phyloP scores from a whole-genome alignment of 2,329 filamentous ascomycete genomes.

The Aspergillus fructus region DNA sequence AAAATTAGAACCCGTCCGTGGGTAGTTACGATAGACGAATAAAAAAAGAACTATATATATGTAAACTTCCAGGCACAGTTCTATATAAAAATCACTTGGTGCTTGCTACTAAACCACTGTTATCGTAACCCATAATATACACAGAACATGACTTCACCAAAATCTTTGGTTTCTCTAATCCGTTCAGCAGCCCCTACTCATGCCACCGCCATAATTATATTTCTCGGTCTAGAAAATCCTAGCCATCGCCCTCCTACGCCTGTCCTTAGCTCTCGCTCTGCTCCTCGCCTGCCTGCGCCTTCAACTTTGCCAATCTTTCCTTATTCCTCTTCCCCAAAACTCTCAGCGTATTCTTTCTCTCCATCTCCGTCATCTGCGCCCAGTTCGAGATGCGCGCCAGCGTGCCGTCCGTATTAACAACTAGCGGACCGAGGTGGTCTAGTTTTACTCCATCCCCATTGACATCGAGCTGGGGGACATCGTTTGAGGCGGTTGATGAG shows the following conservation, averaged over 20 bases:
- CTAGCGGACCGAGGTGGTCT: slow-evolving; percentile 69
- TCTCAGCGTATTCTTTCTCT: slow-evolving; percentile 65
- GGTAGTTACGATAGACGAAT: background rate
- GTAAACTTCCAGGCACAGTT: background rate
- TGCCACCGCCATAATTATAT: background rate
- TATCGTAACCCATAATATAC: background rate
- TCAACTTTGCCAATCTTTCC: slow-evolving; percentile 57
- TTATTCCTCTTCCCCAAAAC: slow-evolving; percentile 69
- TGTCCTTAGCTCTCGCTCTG: slow-evolving; percentile 2
- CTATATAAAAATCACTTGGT: background rate
- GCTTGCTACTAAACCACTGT: background rate
- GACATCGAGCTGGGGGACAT: slow-evolving; percentile 82
- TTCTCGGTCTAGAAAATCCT: too few relatives aligned
- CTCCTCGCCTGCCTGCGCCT: slow-evolving; percentile 27
- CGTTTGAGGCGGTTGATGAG: slow-evolving; percentile 66
- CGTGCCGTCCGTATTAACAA: slow-evolving; percentile 71
- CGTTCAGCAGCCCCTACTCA: background rate
- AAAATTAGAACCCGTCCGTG: background rate
- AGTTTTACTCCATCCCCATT: slow-evolving; percentile 52
- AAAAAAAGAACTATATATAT: background rate
- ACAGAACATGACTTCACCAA: background rate
- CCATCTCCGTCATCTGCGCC: slow-evolving; percentile 67
- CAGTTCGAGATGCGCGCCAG: slow-evolving; percentile 72
- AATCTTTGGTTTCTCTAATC: background rate
- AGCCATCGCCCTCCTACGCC: background rate